Conservation (phyloP, 2,329 filamentous ascomycete species). For the Alternaria conjuncta region DNA sequence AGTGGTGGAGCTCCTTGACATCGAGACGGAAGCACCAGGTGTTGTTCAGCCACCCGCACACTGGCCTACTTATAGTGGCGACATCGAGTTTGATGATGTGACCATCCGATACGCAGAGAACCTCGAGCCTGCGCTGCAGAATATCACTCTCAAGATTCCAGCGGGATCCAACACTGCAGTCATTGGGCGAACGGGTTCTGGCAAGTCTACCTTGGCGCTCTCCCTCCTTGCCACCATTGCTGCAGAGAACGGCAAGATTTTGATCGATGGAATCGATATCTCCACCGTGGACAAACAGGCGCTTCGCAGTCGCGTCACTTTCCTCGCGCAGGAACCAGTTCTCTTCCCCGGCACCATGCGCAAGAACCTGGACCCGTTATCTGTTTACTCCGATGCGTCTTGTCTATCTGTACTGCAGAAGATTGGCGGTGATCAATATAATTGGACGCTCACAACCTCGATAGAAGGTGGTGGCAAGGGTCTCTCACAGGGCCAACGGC, state of each 20-base stretch:
- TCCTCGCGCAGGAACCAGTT: conserved; percentile 71
- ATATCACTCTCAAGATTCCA: conserved; percentile 75
- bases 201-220: conserved; percentile 78
- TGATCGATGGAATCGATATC: conserved; percentile 67
- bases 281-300: conserved; percentile 64
- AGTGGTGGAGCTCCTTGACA: conserved; percentile 78
- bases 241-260: conserved; percentile 62
- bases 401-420: conserved; percentile 61
- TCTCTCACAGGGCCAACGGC: conserved; percentile 69
- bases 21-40: conserved; percentile 77
- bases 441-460: conserved; percentile 62
- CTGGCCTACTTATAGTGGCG: conserved; percentile 76
- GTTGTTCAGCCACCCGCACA: conserved; percentile 71
- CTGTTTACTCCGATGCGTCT: conserved; percentile 62
- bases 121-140: conserved; percentile 73
- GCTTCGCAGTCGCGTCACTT: conserved; percentile 67
- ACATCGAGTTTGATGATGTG: conserved; percentile 77
- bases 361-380: conserved; percentile 67
- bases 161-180: conserved; percentile 80
- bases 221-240: conserved; percentile 62
- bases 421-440: conserved; percentile 59
- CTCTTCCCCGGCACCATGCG: conserved; percentile 68
- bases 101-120: conserved; percentile 81
- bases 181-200: conserved; percentile 77
- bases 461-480: conserved; percentile 68